Base-by-base conservation (phyloP, 495 filamentous ascomycete species). In the Clavariopsis aquatica region DNA sequence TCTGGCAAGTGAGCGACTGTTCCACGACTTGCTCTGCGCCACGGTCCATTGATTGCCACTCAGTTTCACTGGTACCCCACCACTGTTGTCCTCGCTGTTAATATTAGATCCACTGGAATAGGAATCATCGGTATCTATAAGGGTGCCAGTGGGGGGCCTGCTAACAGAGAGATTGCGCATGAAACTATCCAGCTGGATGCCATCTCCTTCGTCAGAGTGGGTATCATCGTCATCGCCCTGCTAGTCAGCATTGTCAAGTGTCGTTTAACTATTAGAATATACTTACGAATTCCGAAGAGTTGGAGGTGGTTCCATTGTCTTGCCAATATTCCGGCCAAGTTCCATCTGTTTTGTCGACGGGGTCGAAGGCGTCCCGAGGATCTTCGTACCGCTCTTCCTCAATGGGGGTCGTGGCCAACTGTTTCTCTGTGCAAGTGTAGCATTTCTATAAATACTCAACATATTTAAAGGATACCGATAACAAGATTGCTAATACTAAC, bases 401-500 rank as follows among this genome's bases (percentile, higher is more conserved):
- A 26, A 67, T 41, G 15, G 70, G 56, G 7, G 63, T 56, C 5
- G 49, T 52, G 0, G n/a, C 67, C 9, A 72, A 31, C n/a, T 61
- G 70, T n/a, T 52, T 28, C 17, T 70, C 62, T 15, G 66, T 54
- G 62, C 70, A 72, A 0, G 29, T 60, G 45, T 56, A 52, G 54
- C 70, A 72, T 51, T 67, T 52, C 69, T 71, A 24, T 1, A 23
- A 19, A 27, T 27, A 4, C 27, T 62, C 29, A 60, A 51, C 45
- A 55, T 8, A 8, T 4, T 29, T 12, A 6, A 26, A 13, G 29
- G 15, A 10, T 15, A 17, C 28, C 24, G 22, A 20, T 3, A 24
- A 22, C n/a, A 24, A 0, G 55, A 23, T 12, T 59, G 20, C 13
- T 10, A 51, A 56, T 29, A 56, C 70, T 24, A 59, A 74, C 86